Evolutionary conservation across 371 early-diverging fungal genomes (phyloP).

Genomic region (Mortierella polycephala): DNA sequence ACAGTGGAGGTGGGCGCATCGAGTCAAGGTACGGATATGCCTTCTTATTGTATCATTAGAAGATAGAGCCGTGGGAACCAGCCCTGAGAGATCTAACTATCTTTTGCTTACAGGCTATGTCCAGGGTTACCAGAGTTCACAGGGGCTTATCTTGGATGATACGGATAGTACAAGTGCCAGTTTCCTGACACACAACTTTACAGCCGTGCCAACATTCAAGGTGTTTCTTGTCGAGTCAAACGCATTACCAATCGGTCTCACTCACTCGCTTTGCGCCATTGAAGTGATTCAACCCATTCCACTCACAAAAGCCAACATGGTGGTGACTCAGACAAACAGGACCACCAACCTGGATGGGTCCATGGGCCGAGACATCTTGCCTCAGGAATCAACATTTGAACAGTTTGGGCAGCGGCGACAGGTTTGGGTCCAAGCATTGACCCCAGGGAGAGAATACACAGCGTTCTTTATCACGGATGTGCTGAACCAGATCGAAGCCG

Average conservation of each 20-base stretch:
- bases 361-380: conserved; percentile 55
- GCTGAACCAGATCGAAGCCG: conserved; percentile 51
- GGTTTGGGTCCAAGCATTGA: conserved; percentile 45
- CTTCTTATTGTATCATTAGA: background rate
- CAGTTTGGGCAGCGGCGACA: conserved; percentile 42
- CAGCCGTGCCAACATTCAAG: conserved; percentile 53
- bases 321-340: conserved; percentile 42
- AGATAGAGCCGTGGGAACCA: background rate
- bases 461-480: conserved; percentile 59
- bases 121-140: conserved; percentile 24
- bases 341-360: conserved; percentile 49
- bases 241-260: conserved; percentile 54
- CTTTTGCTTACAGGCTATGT: conserved; percentile 33
- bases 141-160: conserved; percentile 63
- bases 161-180: conserved; percentile 65
- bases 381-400: conserved; percentile 50
- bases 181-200: conserved; percentile 58
- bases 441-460: conserved; percentile 54
- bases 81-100: conserved; percentile 21
- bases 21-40: conserved; percentile 58
- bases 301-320: conserved; percentile 38
- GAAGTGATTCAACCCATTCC: conserved; percentile 33
- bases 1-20: conserved; percentile 67
- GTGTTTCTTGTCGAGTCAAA: conserved; percentile 57
- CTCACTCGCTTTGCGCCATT: conserved; percentile 62